Percentiles rank a stretch among this genome's conserved stretches.
Evolutionary conservation across 2,329 filamentous ascomycete genomes (phyloP).

Genomic region (Ceratocystis albifundus): DNA sequence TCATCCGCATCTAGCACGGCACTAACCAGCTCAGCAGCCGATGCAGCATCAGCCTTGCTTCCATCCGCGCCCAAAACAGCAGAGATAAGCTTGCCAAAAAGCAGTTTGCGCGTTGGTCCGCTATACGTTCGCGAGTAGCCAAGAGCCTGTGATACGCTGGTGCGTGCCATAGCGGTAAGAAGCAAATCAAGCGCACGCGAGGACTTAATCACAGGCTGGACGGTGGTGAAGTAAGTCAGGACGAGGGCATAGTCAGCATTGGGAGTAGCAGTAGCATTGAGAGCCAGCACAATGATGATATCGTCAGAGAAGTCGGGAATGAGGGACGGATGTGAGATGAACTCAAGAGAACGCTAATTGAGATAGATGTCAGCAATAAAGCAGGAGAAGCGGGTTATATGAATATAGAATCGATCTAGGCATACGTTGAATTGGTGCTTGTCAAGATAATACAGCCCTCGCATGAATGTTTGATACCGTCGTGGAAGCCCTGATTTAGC

Average conservation of each 20-base stretch:
- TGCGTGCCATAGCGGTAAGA: conserved; percentile 55
- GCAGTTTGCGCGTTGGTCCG: conserved; percentile 46
- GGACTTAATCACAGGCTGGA: conserved; percentile 58
- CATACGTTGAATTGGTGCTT: conserved; percentile 53
- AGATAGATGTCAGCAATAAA: neutral
- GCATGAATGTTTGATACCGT: conserved; percentile 70
- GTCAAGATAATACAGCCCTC: conserved; percentile 73
- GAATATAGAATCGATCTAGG: no score
- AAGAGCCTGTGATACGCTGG: conserved; percentile 61
- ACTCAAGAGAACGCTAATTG: conserved; percentile 53
- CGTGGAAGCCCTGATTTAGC: conserved; percentile 53
- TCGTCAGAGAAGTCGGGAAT: conserved; percentile 74
- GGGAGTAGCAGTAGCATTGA: conserved; percentile 45
- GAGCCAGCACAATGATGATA: conserved; percentile 58
- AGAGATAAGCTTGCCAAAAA: conserved; percentile 56
- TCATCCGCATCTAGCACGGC: conserved; percentile 60
- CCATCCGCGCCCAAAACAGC: conserved; percentile 40
- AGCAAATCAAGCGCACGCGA: conserved; percentile 52
- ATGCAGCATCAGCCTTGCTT: conserved; percentile 37
- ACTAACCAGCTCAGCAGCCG: conserved; percentile 58
- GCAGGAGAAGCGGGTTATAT: neutral
- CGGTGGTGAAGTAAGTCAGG: conserved; percentile 67
- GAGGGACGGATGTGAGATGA: conserved; percentile 67
- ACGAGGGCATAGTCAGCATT: conserved; percentile 56
- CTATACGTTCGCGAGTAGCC: conserved; percentile 58